A percentile compares a stretch with the other conserved stretches of the same genome.
Conservation (phyloP, 108 stramenopile genomes). For the Poteriospumella lacustris region DNA sequence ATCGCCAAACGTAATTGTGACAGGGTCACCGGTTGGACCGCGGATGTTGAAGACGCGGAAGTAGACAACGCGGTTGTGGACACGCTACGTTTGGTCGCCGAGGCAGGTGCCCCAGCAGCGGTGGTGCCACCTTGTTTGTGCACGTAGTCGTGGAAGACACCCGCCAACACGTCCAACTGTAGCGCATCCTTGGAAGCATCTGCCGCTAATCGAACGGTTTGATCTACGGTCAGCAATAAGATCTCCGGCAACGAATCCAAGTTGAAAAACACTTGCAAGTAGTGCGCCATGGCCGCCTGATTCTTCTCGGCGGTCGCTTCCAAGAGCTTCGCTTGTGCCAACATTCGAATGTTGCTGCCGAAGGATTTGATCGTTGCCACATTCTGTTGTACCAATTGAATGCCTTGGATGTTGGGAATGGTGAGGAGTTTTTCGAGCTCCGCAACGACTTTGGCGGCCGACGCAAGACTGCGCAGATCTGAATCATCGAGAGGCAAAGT, state of each 20-base stretch:
- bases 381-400: background rate
- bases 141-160: background rate
- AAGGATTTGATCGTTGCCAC: conserved; percentile 9
- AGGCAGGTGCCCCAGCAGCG: background rate
- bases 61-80: background rate
- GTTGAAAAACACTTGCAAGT: conserved; percentile 28
- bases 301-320: conserved; percentile 2
- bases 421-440: conserved; percentile 19
- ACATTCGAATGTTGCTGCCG: background rate
- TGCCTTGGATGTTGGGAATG: background rate
- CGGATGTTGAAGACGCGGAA: background rate
- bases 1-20: conserved; percentile 11
- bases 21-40: background rate
- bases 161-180: background rate
- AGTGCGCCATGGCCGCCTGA: conserved; percentile 14
- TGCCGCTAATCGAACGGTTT: background rate
- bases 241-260: conserved; percentile 12
- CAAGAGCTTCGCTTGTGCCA: conserved; percentile 2
- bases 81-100: background rate
- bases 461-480: conserved; percentile 1
- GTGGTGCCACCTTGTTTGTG: background rate
- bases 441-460: background rate
- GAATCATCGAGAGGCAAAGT: background rate
- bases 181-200: background rate
- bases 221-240: background rate